phyloP scores from a whole-genome alignment of 2,329 filamentous ascomycete genomes.

The Neodidymelliopsis sp. region DNA sequence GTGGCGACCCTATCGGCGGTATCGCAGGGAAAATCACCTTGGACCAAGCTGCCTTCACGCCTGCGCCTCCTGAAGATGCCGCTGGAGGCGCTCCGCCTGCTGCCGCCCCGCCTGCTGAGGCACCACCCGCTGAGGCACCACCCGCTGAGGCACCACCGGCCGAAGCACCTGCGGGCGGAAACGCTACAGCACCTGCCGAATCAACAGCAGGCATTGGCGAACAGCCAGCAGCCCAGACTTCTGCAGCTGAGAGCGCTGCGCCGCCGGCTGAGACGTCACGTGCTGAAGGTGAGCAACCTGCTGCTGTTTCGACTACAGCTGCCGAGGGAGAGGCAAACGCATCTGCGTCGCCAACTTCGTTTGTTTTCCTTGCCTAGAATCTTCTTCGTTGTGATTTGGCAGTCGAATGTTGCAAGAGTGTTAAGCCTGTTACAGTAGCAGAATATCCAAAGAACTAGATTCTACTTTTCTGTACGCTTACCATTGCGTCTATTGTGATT shows the following conservation, averaged over 20 bases:
- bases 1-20: slow-evolving; percentile 30
- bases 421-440: too few relatives aligned
- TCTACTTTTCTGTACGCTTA: too few relatives aligned
- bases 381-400: neutral
- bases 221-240: neutral
- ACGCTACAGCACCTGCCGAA: slow-evolving; percentile 2
- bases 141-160: slow-evolving; percentile 13
- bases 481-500: too few relatives aligned
- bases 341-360: slow-evolving; percentile 9
- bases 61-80: slow-evolving; percentile 29
- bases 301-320: neutral
- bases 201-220: neutral
- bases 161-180: slow-evolving; percentile 11
- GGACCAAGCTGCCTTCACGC: slow-evolving; percentile 35
- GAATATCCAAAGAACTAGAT: too few relatives aligned
- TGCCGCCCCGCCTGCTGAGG: slow-evolving; percentile 23
- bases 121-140: slow-evolving; percentile 12
- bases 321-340: neutral
- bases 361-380: slow-evolving; percentile 7
- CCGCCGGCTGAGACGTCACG: neutral
- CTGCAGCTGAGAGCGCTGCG: neutral
- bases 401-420: too few relatives aligned
- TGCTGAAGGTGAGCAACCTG: neutral
- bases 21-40: slow-evolving; percentile 31
- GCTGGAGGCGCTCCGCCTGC: slow-evolving; percentile 23